These are phyloP conservation scores for Knoxdaviesia capensis DNA, from an alignment of 2,329 filamentous ascomycete genomes.

Conservation along the genomic window DNA sequence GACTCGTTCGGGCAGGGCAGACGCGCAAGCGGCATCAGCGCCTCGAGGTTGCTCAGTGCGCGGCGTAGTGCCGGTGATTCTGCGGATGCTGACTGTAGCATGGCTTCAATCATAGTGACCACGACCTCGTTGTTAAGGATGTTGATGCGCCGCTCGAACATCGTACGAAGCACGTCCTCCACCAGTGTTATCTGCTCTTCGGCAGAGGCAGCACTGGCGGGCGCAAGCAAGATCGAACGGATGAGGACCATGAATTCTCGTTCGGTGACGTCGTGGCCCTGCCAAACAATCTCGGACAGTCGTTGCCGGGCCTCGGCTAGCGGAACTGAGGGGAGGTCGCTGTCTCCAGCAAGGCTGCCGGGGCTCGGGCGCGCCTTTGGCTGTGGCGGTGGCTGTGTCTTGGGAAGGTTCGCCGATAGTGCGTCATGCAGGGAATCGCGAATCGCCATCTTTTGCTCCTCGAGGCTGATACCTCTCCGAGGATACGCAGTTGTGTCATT, in stretches of 20 bases:
- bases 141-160: conserved; percentile 18
- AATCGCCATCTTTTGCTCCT: no score
- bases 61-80: conserved; percentile 14
- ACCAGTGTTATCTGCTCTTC: conserved; percentile 1
- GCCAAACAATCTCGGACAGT: background rate
- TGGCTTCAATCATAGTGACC: conserved; percentile 21
- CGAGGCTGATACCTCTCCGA: no score
- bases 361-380: no score
- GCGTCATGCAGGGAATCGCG: no score
- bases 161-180: conserved; percentile 1
- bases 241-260: conserved; percentile 18
- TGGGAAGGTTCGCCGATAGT: no score
- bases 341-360: no score
- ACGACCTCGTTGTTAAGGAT: conserved; percentile 26
- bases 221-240: conserved; percentile 14
- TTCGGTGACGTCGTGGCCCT: conserved; percentile 6
- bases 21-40: conserved; percentile 17
- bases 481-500: no score
- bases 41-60: conserved; percentile 23
- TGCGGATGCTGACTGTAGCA: conserved; percentile 12
- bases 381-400: no score
- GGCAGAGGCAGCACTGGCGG: conserved; percentile 1
- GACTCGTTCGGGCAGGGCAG: conserved; percentile 17
- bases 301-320: no score
- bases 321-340: no score